These are phyloP conservation scores for Hypoxylon sp. DNA, from an alignment of 2,329 filamentous ascomycete genomes.

Conservation along the genomic window DNA sequence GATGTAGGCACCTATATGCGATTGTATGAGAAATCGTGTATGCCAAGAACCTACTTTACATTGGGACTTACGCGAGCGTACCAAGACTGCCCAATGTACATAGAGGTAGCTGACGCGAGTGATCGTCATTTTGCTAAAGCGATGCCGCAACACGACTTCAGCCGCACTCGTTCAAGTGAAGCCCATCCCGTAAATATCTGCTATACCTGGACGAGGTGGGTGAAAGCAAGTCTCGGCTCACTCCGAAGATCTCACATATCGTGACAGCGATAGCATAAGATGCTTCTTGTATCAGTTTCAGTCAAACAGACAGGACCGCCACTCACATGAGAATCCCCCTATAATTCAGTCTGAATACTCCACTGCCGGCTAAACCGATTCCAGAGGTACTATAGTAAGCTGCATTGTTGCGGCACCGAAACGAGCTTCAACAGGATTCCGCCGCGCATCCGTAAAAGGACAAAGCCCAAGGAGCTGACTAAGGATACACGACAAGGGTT, in stretches of 20 bases:
- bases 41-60: no score
- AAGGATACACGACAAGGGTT: background rate
- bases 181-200: background rate
- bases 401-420: background rate
- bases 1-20: no score
- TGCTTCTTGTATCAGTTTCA: background rate
- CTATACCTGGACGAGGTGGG: background rate
- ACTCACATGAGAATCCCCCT: background rate
- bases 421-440: background rate
- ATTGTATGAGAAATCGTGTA: no score
- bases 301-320: background rate
- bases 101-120: no score
- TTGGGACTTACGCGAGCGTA: no score
- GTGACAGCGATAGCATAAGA: background rate
- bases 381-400: background rate
- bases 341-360: background rate
- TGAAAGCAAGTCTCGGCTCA: background rate
- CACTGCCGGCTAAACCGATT: background rate
- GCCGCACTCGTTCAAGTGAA: background rate
- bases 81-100: no score
- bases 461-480: constrained; percentile 3
- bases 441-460: background rate
- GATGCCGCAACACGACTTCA: background rate
- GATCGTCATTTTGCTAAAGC: no score
- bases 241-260: background rate